A percentile compares a stretch with the other conserved stretches of the same genome.
phyloP scores from a whole-genome alignment of 1,284 basidiomycete species.

The Neonothopanus nambi region DNA sequence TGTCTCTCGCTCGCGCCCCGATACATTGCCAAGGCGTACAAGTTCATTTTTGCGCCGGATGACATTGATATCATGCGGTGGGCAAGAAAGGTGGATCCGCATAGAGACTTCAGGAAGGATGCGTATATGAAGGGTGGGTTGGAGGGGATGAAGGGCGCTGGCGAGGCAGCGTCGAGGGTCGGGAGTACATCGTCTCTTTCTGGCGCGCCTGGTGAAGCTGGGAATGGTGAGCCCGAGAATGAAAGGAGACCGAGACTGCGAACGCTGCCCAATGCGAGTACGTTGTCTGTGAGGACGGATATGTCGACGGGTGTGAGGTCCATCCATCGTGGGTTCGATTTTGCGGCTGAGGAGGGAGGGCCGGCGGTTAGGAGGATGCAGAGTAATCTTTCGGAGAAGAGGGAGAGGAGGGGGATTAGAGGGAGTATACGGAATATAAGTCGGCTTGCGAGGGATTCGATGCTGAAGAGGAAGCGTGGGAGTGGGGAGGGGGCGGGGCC shows the following conservation, averaged over 20 bases:
- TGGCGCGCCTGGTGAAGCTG: slow-evolving; percentile 27
- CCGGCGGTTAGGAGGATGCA: slow-evolving; percentile 81
- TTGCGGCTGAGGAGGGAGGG: slow-evolving; percentile 82
- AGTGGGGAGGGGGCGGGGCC: too few species aligned
- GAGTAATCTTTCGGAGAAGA: slow-evolving; percentile 68
- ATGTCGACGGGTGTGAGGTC: slow-evolving; percentile 81
- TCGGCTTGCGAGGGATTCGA: too few species aligned
- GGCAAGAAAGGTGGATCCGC: slow-evolving; percentile 61
- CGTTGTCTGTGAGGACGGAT: slow-evolving; percentile 57
- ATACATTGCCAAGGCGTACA: slow-evolving; percentile 76
- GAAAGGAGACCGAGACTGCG: too few species aligned
- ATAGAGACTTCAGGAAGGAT: slow-evolving; percentile 52
- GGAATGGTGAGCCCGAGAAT: background rate
- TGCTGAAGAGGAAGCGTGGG: too few species aligned
- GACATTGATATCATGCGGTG: slow-evolving; percentile 85
- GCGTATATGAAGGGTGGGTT: slow-evolving; percentile 37
- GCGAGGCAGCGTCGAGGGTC: slow-evolving; percentile 14
- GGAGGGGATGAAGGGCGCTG: slow-evolving; percentile 27
- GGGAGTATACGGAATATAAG: too few species aligned
- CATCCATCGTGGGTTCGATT: slow-evolving; percentile 80
- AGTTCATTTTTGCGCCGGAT: slow-evolving; percentile 73
- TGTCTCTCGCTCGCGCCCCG: slow-evolving; percentile 78
- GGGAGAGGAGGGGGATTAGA: slow-evolving; percentile 38
- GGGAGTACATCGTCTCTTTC: slow-evolving; percentile 8
- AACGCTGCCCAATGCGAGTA: slow-evolving; percentile 24